Base-by-base conservation (phyloP, 2,329 filamentous ascomycete species). In the Delphinella strobiligena region DNA sequence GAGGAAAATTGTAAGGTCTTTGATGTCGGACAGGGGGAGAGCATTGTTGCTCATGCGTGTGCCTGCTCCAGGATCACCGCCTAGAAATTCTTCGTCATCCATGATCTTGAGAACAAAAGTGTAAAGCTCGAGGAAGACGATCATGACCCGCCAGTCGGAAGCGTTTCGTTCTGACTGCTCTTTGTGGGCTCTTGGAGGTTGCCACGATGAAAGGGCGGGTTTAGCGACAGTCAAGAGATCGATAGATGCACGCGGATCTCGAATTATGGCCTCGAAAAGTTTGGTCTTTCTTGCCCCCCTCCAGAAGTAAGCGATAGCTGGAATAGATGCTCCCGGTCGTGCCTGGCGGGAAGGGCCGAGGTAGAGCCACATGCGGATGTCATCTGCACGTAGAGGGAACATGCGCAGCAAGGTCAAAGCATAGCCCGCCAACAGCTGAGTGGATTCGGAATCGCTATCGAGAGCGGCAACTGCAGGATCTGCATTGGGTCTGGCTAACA, bases 291-390 rank as follows among this genome's bases (percentile, higher is more conserved):
- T 68, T 35, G 75, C 69, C 19, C 75, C 75, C 39, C 81, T 71
- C 86, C 91, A 95, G 49, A 96, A 84, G 53, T 86, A 94, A 49
- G 81, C 80, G 42, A 89, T 78, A 0, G 82, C 78, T 32, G 81
- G 76, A 5, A 44, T 43, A 4, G 51, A 49, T 10, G 41, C 15
- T 15, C 40, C 19, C 7, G 5, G n/a, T 5, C 17, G 22, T 14
- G 37, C 17, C 10, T 38, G 36, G 19, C 38, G 34, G 10, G 35
- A 17, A 9, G 57, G 54, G 0, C 86, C 83, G 31, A 91, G 70
- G 54, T 91, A 96, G 1, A 96, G 67, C 64, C 86, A 89, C 85
- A 96, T 93, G 16, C 88, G 80, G 44, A 95, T 93, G 43, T 95
- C 87, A 53, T 95, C 88, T 3, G 79, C 80, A 43, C 77, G 73